Evolutionary conservation across 2,329 filamentous ascomycete species (phyloP).

Genomic region (Cladophialophora exuberans): DNA sequence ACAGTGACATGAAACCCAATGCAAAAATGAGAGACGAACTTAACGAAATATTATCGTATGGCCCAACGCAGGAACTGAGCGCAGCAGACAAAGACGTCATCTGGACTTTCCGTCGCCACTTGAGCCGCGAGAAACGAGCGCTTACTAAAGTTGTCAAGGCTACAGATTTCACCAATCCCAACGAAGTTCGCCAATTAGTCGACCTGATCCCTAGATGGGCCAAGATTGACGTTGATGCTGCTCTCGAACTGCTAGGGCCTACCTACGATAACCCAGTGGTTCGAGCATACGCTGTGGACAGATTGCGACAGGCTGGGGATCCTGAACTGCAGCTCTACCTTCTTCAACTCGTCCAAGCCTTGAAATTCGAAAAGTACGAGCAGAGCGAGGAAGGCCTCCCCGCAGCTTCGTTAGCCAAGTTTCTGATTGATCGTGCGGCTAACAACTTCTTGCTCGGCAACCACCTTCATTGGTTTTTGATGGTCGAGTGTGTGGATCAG

Average conservation of each 20-base stretch:
- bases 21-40: conserved; percentile 93
- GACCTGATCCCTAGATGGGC: conserved; percentile 92
- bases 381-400: conserved; percentile 64
- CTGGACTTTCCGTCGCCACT: conserved; percentile 95
- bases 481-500: conserved; percentile 90
- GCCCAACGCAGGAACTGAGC: conserved; percentile 84
- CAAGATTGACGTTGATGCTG: conserved; percentile 95
- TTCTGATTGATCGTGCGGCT: conserved; percentile 84
- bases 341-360: conserved; percentile 89
- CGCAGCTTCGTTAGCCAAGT: conserved; percentile 84
- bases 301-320: conserved; percentile 88
- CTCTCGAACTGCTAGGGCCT: conserved; percentile 84
- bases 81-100: conserved; percentile 93
- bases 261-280: conserved; percentile 88
- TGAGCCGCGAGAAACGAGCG: conserved; percentile 88
- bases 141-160: conserved; percentile 98
- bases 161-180: conserved; percentile 86
- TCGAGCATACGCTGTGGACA: conserved; percentile 88
- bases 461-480: conserved; percentile 97
- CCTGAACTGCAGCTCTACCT: conserved; percentile 89
- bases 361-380: conserved; percentile 86
- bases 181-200: conserved; percentile 85
- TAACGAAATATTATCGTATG: conserved; percentile 87
- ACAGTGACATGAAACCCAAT: conserved; percentile 94
- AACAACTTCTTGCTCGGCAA: conserved; percentile 90